phyloP scores from a whole-genome alignment of 1,139 yeast genomes.

The Suhomyces guaymorum region DNA sequence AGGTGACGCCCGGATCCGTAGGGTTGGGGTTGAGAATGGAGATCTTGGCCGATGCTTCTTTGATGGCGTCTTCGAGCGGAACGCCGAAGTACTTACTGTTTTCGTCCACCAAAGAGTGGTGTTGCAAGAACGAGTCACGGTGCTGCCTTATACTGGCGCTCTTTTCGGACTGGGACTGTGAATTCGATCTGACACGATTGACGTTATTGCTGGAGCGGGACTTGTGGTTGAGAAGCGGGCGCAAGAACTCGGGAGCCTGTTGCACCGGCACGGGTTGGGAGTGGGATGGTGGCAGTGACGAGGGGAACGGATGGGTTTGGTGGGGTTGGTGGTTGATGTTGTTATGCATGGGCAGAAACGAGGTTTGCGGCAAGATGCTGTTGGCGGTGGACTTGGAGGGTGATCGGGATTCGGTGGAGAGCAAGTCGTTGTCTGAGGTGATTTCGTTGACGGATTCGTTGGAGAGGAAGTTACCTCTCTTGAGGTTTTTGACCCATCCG shows the following conservation, averaged over 20 bases:
- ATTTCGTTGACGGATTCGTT: slow-evolving; percentile 45
- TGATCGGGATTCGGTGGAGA: slow-evolving; percentile 26
- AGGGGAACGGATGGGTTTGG: slow-evolving; percentile 12
- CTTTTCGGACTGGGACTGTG: slow-evolving; percentile 36
- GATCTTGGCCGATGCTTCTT: slow-evolving; percentile 74
- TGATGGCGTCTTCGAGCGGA: slow-evolving; percentile 67
- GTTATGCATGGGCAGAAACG: slow-evolving; percentile 8
- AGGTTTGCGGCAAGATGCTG: slow-evolving; percentile 15
- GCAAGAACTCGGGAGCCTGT: slow-evolving; percentile 33
- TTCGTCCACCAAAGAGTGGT: slow-evolving; percentile 46
- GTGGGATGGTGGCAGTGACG: slow-evolving; percentile 12
- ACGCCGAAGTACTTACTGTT: slow-evolving; percentile 80
- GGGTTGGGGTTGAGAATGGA: slow-evolving; percentile 57
- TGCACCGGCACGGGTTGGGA: slow-evolving; percentile 13
- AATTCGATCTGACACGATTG: slow-evolving; percentile 40
- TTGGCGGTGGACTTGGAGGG: slow-evolving; percentile 24
- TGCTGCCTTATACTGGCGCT: slow-evolving; percentile 49
- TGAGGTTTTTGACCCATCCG: slow-evolving; percentile 52
- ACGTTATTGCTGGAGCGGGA: slow-evolving; percentile 53
- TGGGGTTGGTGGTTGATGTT: too few species aligned
- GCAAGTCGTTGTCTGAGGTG: slow-evolving; percentile 33
- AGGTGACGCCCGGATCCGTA: slow-evolving; percentile 55
- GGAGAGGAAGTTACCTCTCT: slow-evolving; percentile 39
- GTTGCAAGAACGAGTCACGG: slow-evolving; percentile 55
- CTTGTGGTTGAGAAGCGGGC: slow-evolving; percentile 52